Base-by-base conservation (phyloP, 2,329 filamentous ascomycete genomes). In the Chaetomiaceae sp. region DNA sequence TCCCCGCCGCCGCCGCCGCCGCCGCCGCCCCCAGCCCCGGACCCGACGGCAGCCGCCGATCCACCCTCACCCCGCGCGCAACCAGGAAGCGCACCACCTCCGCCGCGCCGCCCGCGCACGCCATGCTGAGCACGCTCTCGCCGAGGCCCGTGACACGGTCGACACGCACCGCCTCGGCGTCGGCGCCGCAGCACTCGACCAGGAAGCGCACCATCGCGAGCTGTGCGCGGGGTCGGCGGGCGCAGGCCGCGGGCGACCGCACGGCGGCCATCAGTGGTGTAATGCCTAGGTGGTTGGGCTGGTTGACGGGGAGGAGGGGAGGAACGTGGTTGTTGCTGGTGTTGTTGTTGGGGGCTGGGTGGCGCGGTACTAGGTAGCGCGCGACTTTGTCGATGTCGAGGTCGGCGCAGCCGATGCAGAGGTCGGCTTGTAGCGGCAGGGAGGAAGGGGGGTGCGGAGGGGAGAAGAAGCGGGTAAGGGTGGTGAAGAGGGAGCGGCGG, bases 141-240 rank as follows among this genome's bases (percentile, higher is more conserved):
- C 48, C 26, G 5, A 9, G n/a, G 27, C 48, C 17, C 1, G n/a
- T 38, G 17, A 43, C 29, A 2, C 14, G 18, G 30, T 51, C 18
- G 1, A 45, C 14, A 24, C 38, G 11, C 5, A 32, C 34, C 0
- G 41, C 38, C 15, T 58, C 52, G 2, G 53, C 46, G 15, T 58
- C 50, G 0, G 56, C 56, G 3, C 55, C 55, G 20, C 46, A 47
- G 17, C n/a, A 24, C 24, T 57, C 56, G 1, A 58, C 48, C 5
- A 58, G 38, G 27, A 58, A 47, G 2, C 39, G 37, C 11, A 58
- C 34, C 33, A 58, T 49, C 14, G 49, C 54, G 11, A 50, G 42
- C 9, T 56, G 55, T 3, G 54, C 34, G 14, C 20, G 40, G 2
- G 56, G n/a, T n/a, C n/a, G 52, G 2, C 36, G 19, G 6, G 33